Conservation (phyloP, 805 yeast genomes). For the Cyberlindnera bimundalis region DNA sequence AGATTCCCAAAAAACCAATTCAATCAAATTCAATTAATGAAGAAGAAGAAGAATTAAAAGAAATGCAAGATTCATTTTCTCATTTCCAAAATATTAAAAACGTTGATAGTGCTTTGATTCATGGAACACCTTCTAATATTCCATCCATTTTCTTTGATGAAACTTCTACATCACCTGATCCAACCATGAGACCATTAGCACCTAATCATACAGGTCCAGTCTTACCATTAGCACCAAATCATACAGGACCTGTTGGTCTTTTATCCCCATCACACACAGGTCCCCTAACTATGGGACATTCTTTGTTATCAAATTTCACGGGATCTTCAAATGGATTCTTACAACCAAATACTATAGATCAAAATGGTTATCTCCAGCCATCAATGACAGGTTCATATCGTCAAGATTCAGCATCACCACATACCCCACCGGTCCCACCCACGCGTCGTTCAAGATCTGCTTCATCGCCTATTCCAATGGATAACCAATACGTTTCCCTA, state of each 20-base stretch:
- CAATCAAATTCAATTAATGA: conserved; percentile 48
- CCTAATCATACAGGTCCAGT: conserved; percentile 30
- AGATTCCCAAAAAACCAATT: conserved; percentile 43
- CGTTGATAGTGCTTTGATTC: conserved; percentile 72
- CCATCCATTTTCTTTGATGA: conserved; percentile 37
- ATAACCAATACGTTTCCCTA: conserved; percentile 11
- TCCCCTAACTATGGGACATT: conserved; percentile 25
- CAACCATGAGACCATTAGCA: conserved; percentile 21
- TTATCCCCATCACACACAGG: conserved; percentile 9
- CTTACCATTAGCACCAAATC: conserved; percentile 18
- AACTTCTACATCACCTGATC: conserved; percentile 29
- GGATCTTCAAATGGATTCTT: too few relatives aligned
- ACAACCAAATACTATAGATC: conserved; percentile 14
- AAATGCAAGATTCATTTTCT: conserved; percentile 70
- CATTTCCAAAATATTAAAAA: conserved; percentile 70
- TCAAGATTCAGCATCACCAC: background rate
- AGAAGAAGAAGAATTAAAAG: conserved; percentile 68
- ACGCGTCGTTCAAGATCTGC: conserved; percentile 21
- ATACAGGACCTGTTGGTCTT: conserved; percentile 16
- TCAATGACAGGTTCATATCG: conserved; percentile 37
- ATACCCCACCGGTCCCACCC: conserved; percentile 17
- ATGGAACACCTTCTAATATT: conserved; percentile 61
- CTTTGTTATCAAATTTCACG: conserved; percentile 4
- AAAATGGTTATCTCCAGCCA: conserved; percentile 6
- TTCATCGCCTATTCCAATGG: conserved; percentile 23